A percentile compares a stretch with the other conserved stretches of the same genome.
Conservation (phyloP, 2,329 filamentous ascomycete species). For the Didymella pinodella region DNA sequence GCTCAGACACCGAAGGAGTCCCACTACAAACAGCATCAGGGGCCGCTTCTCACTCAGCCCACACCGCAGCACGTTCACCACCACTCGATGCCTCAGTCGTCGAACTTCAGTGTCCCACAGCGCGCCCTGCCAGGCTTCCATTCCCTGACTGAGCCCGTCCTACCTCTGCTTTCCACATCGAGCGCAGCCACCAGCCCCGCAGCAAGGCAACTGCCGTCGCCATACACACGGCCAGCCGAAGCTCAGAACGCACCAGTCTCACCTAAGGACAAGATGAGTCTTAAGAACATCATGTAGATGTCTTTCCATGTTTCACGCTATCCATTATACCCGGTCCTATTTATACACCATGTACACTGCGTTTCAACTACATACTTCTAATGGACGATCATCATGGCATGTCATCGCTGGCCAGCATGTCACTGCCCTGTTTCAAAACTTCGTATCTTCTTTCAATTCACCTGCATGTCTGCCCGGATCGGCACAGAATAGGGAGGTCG, state of each 20-base stretch:
- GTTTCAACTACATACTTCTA: slow-evolving; percentile 25
- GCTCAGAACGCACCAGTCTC: slow-evolving; percentile 46
- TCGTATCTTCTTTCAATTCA: slow-evolving; percentile 10
- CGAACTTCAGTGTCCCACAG: slow-evolving; percentile 35
- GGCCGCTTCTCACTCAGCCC: slow-evolving; percentile 45
- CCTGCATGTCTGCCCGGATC: slow-evolving; percentile 14
- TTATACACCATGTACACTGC: slow-evolving; percentile 20
- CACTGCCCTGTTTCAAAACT: slow-evolving; percentile 4
- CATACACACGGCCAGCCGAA: slow-evolving; percentile 37
- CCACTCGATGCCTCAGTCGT: slow-evolving; percentile 42
- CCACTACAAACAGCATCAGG: slow-evolving; percentile 29
- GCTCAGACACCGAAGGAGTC: slow-evolving; percentile 37
- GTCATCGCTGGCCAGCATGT: slow-evolving; percentile 13
- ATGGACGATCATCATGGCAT: slow-evolving; percentile 13
- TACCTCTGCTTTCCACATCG: slow-evolving; percentile 35
- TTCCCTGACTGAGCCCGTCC: slow-evolving; percentile 43
- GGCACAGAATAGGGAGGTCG: slow-evolving; percentile 1
- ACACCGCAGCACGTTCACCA: slow-evolving; percentile 42
- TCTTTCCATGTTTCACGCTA: slow-evolving; percentile 33
- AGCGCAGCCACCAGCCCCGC: slow-evolving; percentile 37
- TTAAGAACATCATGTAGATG: slow-evolving; percentile 46
- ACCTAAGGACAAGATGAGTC: slow-evolving; percentile 46
- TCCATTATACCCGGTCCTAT: slow-evolving; percentile 34
- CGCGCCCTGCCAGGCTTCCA: slow-evolving; percentile 45
- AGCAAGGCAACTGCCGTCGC: slow-evolving; percentile 44